Base-by-base conservation (phyloP, 1,139 yeast genomes). In the Blastobotrys illinoisensis region DNA sequence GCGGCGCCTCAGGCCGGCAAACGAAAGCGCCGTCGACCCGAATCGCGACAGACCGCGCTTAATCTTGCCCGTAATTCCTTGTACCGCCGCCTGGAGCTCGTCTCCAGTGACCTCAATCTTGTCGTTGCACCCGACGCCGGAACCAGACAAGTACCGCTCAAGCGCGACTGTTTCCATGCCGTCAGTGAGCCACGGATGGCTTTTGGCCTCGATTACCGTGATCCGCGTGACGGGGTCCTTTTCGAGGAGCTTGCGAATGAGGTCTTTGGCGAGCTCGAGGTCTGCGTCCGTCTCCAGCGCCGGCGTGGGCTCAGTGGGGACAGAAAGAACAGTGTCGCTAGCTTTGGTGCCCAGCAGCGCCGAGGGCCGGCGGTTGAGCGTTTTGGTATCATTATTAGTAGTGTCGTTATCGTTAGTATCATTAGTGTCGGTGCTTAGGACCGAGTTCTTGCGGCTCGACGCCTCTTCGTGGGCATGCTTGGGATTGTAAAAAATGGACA, bases 11-110 rank as follows among this genome's bases (percentile, higher is more conserved):
- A 71, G 50, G 1, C 76, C 72, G 6, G 79, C 73, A 49, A 74
- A 64, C 48, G 74, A 75, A 53, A 81, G 68, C 0, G 89, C 88
- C 19, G 67, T 62, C 14, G 63, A 56, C 13, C 71, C 70, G 16
- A 69, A 54, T 54, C 78, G 78, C 1, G 84, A 75, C 20, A 87
- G 71, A 43, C 86, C 81, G 57, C 80, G 79, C 59, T 77, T 81
- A 47, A 89, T 78, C 57, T 85, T 76, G 48, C 82, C 79, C 5
- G 93, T 93, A 52, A 88, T 77, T 9, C 96, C 96, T 45, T 84
- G 79, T 1, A 89, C 89, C 0, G 97, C 96, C 59, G 81, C 80
- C 60, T 83, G 79, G 14, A 87, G 79, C 60, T 88, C 96, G 58
- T 83, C 85, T 49, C 77, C 79, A 9, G 86, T 77, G n/a, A 86